Evolutionary conservation across 805 yeast species (phyloP), one percentile per base, ranked within the genome.

Genomic region (Cyberlindnera samutprakarnensis): DNA sequence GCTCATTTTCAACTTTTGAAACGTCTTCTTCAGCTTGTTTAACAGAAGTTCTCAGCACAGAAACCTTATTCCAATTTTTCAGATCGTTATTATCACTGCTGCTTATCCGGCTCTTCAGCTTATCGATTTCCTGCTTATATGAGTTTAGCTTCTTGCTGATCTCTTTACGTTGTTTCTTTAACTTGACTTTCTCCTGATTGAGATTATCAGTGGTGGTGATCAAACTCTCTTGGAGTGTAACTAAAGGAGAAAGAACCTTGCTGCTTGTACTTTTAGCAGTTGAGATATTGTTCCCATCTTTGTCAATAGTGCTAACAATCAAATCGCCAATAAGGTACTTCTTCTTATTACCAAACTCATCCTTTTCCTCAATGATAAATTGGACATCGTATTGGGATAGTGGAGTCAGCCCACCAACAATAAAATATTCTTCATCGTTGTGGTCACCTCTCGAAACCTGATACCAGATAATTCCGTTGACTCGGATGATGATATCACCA

Each of bases 391-490:
- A 80, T 38, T 76, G 78, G 9, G 80, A 71, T 14, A 67, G 50
- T 2, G 85, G 83, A 19, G 78, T 72, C 23, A 79, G 56, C 0
- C 86, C 86, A 42, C 75, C 70, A 13, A 79, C 73, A 2, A 75
- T 66, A n/a, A 75, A 64, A 31, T 68, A 57, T 32, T 70, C 72
- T 27, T 70, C 69, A 19, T 66, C 66, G 15, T 59, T 58, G 13
- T 61, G 49, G 12, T 62, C 60, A 28, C 75, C 75, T 23, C 71
- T 62, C 0, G 75, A 64, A 2, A 75, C 73, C 46, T 77, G 84
- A 17, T 75, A 70, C 87, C 87, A 79, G 11, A 71, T 64, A 15
- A 78, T 67, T 15, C 84, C 85, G 44, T 79, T 78, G 5, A 79
- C 84, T 33, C 62, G 55, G 10, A 66, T 66, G 28, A 62, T 56